Conservation (phyloP, 2,329 filamentous ascomycete species). For the Botrytis sinoallii region DNA sequence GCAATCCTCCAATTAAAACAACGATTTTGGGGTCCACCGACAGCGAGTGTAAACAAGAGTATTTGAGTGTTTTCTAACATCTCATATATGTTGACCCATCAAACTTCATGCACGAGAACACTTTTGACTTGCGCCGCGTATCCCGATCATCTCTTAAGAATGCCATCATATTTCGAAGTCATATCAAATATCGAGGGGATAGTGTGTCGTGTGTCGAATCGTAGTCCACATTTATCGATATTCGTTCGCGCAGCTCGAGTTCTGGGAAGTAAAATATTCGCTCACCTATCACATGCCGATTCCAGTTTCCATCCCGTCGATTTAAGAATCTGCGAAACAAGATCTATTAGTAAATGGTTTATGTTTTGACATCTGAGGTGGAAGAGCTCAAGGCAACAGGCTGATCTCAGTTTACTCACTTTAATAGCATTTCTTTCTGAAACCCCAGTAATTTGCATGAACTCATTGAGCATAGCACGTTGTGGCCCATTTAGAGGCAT, state of each 20-base stretch:
- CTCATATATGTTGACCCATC: neutral
- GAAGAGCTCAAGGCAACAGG: constrained; percentile 11
- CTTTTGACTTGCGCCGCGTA: neutral
- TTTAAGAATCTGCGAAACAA: constrained; percentile 38
- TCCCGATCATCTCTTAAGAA: neutral
- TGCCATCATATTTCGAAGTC: no score
- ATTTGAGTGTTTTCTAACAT: neutral
- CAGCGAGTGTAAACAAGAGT: neutral
- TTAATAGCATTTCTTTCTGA: constrained; percentile 33
- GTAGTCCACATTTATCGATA: neutral
- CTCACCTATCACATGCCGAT: constrained; percentile 41
- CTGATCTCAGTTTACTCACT: constrained; percentile 29
- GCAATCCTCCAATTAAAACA: neutral
- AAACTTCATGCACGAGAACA: neutral
- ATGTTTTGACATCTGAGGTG: constrained; percentile 3
- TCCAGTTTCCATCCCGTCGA: constrained; percentile 40
- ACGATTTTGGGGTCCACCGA: neutral
- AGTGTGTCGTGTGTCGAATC: neutral
- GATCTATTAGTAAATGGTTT: constrained; percentile 25
- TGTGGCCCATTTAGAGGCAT: constrained; percentile 36
- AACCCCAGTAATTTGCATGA: constrained; percentile 37
- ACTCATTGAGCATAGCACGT: constrained; percentile 30
- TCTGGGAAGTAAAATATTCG: constrained; percentile 15
- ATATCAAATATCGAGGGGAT: neutral
- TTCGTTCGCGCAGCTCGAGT: neutral